These are phyloP conservation scores for Sporothrix brunneoviolacea DNA, from an alignment of 2,329 filamentous ascomycete genomes.

Conservation along the genomic window DNA sequence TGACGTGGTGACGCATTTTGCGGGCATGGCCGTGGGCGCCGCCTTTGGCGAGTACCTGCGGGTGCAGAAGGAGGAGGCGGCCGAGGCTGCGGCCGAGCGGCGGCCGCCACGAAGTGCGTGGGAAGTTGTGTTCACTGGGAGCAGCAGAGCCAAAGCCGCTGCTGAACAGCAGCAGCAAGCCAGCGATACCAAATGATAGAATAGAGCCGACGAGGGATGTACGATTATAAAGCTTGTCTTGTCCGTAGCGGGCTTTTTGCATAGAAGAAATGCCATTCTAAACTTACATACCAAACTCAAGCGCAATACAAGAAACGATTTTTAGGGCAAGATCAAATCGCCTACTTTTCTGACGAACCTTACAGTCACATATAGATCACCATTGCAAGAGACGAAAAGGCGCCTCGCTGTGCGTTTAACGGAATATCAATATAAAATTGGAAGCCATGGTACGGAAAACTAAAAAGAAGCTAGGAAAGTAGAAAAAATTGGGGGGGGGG, in stretches of 20 bases:
- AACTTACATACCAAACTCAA: no score
- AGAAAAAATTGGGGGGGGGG: neutral
- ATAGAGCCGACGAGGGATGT: neutral
- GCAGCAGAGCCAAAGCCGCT: neutral
- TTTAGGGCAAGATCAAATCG: neutral
- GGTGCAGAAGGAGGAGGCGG: slow-evolving; percentile 22
- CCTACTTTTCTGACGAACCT: no score
- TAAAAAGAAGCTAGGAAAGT: no score
- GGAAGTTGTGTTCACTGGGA: neutral
- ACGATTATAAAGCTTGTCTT: neutral
- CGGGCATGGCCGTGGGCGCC: slow-evolving; percentile 43
- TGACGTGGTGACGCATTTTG: slow-evolving; percentile 48
- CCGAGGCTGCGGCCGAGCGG: slow-evolving; percentile 11
- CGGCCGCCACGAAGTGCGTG: slow-evolving; percentile 11
- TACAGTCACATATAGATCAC: neutral
- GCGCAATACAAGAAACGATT: no score
- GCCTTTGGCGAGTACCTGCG: slow-evolving; percentile 32
- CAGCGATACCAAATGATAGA: neutral
- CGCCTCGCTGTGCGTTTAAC: no score
- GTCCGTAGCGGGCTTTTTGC: no score
- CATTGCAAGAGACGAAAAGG: neutral
- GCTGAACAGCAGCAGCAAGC: neutral
- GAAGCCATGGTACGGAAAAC: no score
- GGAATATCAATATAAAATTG: no score
- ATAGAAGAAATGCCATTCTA: no score